A percentile compares a stretch with the other conserved stretches of the same genome.
Conservation (phyloP, 1,284 basidiomycete species). For the Garcileccinum viscosum region DNA sequence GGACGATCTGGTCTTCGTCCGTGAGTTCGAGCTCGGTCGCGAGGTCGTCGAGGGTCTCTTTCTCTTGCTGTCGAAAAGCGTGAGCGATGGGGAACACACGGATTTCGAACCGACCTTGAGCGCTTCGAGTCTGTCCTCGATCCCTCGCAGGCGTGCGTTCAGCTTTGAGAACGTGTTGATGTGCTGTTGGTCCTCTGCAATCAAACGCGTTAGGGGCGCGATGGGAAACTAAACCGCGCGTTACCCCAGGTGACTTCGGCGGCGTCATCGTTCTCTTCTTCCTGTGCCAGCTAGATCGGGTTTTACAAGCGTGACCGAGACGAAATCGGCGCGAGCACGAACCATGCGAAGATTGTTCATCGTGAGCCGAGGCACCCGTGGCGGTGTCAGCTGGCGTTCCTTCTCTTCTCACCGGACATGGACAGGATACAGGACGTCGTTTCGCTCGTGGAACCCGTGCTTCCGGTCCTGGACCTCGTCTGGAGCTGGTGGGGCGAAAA, state of each 20-base stretch:
- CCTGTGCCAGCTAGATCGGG: slow-evolving; percentile 64
- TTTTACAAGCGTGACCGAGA: neutral
- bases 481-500: slow-evolving; percentile 22
- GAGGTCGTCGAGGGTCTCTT: slow-evolving; percentile 91
- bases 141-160: slow-evolving; percentile 77
- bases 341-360: slow-evolving; percentile 64
- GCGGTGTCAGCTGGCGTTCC: too few species aligned
- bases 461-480: slow-evolving; percentile 11
- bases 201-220: neutral
- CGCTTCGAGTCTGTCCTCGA: slow-evolving; percentile 75
- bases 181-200: slow-evolving; percentile 86
- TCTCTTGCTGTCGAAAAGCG: slow-evolving; percentile 71
- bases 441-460: slow-evolving; percentile 14
- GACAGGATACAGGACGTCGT: slow-evolving; percentile 8
- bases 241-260: slow-evolving; percentile 92
- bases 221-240: neutral
- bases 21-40: slow-evolving; percentile 87
- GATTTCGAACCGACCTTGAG: slow-evolving; percentile 63
- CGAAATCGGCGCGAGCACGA: slow-evolving; percentile 22
- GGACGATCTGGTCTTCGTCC: slow-evolving; percentile 80
- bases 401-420: slow-evolving; percentile 7
- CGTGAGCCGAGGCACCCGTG: too few species aligned
- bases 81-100: slow-evolving; percentile 6
- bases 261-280: slow-evolving; percentile 82
- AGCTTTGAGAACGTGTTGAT: slow-evolving; percentile 95